Evolutionary conservation across 179 eudicot genomes (phyloP), one percentile per base, ranked within the genome.

Genomic region (Patellifolia procumbens): DNA sequence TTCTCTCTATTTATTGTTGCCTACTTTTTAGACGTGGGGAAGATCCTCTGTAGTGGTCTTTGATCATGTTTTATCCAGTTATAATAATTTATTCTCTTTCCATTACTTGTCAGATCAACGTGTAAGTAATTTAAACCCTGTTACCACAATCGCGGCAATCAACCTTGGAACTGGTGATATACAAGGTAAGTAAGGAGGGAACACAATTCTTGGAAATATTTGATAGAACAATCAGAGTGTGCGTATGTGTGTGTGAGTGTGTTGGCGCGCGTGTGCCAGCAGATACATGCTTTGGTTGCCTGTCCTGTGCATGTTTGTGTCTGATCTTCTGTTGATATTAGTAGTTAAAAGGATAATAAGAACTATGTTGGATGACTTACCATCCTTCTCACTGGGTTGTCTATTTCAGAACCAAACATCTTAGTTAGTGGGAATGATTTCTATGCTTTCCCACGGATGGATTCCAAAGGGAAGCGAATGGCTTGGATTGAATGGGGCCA

Each of bases 401-500:
- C 43, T 48, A 59, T 35, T 82, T 37, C 88, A 96, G 99, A 94
- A 71, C 98, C 99, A 9, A 79, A 84, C 81, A 75, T 85, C 20
- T 74, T 96, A 67, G 88, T 90, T 73, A 70, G 81, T 62, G 98
- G 99, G 35, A 90, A 80, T 51, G 98, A 96, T 87, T 96, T 96
- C 83, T 96, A 96, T 77, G 99, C 99, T 39, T 96, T 90, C 68
- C 99, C 99, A 32, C 93, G 97, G 70, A 16, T 94, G 78, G 98
- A 96, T 78, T 84, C 75, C 10, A 87, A 88, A 79, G 97, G 97
- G 48, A 84, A 87, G 82, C 84, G 90, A 43, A 69, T 96, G 42
- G 98, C 96, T 46, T 96, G 99, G 99, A 94, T 96, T 59, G 96
- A 96, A 64, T 96, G 99, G 99, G 80, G 88, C 29, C 99, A 96